A percentile compares a stretch with the other conserved stretches of the same genome.
Evolutionary conservation across 225 moss, liverwort and hornwort species (phyloP).

Genomic region (Takakia lepidozioides): DNA sequence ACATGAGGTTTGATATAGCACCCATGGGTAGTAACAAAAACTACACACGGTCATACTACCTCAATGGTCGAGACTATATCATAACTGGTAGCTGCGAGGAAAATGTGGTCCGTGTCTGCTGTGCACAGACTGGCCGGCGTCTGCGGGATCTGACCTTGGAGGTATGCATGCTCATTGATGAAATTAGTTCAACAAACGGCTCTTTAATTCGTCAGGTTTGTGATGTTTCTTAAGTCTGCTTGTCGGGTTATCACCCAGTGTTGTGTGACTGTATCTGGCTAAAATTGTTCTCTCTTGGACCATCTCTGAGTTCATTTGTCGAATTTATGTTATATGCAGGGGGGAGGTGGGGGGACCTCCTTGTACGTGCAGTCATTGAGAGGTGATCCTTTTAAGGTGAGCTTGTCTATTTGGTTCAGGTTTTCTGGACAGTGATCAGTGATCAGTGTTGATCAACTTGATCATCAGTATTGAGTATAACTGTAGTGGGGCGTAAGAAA

Average conservation of each 20-base stretch:
- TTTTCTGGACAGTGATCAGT: too few species aligned
- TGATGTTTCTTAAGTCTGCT: too few species aligned
- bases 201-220: too few species aligned
- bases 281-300: not conserved
- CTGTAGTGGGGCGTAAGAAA: too few species aligned
- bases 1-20: conserved; percentile 61
- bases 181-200: too few species aligned
- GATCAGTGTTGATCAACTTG: too few species aligned
- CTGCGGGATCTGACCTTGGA: conserved; percentile 64
- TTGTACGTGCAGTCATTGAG: conserved; percentile 74
- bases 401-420: too few species aligned
- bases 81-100: conserved; percentile 87
- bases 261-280: too few species aligned
- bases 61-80: conserved; percentile 79
- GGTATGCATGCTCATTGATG: too few species aligned
- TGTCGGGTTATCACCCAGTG: not conserved
- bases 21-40: conserved; percentile 54
- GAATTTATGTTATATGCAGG: conserved; percentile 31
- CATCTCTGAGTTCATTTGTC: not conserved
- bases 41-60: conserved; percentile 77
- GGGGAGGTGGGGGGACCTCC: conserved; percentile 55
- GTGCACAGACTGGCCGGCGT: conserved; percentile 78
- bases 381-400: conserved; percentile 80
- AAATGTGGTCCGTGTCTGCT: conserved; percentile 72
- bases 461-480: too few species aligned